phyloP scores from a whole-genome alignment of 2,329 filamentous ascomycete genomes.

The Nemania sp. region DNA sequence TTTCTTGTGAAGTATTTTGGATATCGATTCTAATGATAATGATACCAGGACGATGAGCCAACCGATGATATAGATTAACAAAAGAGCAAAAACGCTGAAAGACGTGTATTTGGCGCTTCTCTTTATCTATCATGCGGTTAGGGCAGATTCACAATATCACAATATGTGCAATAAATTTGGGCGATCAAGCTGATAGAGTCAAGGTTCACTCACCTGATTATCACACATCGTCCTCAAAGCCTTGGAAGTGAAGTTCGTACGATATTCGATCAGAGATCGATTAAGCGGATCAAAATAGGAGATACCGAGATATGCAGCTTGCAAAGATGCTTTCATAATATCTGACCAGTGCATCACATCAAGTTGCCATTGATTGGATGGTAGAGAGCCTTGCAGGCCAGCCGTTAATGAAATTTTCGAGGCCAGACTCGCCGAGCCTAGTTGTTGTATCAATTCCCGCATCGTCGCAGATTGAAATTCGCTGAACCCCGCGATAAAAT shows the following conservation, averaged over 20 bases:
- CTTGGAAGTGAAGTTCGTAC: not conserved
- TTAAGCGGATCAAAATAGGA: not conserved
- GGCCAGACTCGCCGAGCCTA: not conserved
- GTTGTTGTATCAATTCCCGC: not conserved
- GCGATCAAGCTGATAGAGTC: too few relatives aligned
- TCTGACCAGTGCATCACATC: conserved; percentile 11
- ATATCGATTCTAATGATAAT: too few relatives aligned
- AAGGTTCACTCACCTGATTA: too few relatives aligned
- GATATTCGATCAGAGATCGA: not conserved
- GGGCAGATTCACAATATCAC: too few relatives aligned
- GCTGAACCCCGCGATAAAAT: not conserved
- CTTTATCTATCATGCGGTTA: too few relatives aligned
- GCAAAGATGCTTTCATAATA: not conserved
- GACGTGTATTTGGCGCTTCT: too few relatives aligned
- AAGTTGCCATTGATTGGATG: conserved; percentile 19
- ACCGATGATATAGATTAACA: too few relatives aligned
- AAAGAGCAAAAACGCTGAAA: too few relatives aligned
- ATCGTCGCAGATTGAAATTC: not conserved
- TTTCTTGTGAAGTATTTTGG: too few relatives aligned
- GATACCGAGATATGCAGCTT: not conserved
- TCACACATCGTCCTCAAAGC: too few relatives aligned
- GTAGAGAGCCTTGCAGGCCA: not conserved
- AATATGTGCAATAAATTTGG: too few relatives aligned
- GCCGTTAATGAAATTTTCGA: not conserved
- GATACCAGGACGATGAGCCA: too few relatives aligned